Base-by-base conservation (phyloP, 495 filamentous ascomycete genomes). In the Patellaria atrata region DNA sequence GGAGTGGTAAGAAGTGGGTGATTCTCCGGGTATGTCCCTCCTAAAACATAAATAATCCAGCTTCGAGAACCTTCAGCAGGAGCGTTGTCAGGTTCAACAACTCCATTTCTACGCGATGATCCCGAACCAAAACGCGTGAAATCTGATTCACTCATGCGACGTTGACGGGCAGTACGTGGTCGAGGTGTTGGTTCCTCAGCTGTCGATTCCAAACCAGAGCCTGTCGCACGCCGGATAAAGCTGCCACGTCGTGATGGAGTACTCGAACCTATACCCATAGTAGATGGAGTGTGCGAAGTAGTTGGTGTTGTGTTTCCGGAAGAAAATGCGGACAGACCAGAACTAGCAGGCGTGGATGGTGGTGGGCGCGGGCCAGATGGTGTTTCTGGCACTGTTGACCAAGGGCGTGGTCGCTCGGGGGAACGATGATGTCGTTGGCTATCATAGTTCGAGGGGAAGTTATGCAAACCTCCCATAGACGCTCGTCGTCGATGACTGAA, bases 41-140 rank as follows among this genome's bases (percentile, higher is more conserved):
- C 78, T 30, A 83, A 73, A 8, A 83, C 77, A 51, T 83, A 83
- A 14, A 83, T 82, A 45, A 83, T 65, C 78, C 77, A 83, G 51
- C 73, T 82, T 49, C 78, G 62, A 36, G 55, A 44, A 15, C 55
- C 47, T 30, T 50, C 45, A 20, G 64, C 60, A 22, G 64, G 43
- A 11, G 63, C 52, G 28, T 68, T 59, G 42, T 77, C 74, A 10
- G 74, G 72, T 41, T 74, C 75, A 30, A 79, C 73, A 13, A 79
- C 68, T 9, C 75, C 75, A 49, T 79, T 77, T 24, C 75, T 63
- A 27, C 75, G 58, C 20, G 72, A 63, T 12, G 73, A 63, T 30
- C 75, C 75, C 22, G 73, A 70, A 2, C 75, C 74, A 24, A 77
- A 65, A 19, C 73, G 66, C 24, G 70, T 65, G 50, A 64, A 72